phyloP scores from a whole-genome alignment of 164 flowering plant genomes.

The Nymphaea thermarum region DNA sequence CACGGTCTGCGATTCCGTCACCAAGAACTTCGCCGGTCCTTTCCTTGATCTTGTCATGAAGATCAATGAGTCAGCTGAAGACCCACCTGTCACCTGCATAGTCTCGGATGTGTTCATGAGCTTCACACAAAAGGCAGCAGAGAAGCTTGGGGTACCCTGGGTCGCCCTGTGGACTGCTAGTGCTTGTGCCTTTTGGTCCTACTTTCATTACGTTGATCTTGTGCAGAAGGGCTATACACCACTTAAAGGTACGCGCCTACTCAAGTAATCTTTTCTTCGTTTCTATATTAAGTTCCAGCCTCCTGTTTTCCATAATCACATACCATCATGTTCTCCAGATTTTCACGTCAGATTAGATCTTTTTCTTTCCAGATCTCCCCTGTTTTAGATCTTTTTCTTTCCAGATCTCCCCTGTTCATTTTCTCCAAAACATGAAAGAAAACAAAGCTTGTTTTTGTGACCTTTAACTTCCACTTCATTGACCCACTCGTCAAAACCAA shows the following conservation, averaged over 20 bases:
- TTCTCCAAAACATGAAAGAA: too few relatives aligned
- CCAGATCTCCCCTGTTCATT: too few relatives aligned
- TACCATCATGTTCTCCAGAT: too few relatives aligned
- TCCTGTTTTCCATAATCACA: too few relatives aligned
- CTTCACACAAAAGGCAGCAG: slow-evolving; percentile 33
- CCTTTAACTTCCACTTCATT: too few relatives aligned
- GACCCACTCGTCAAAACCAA: too few relatives aligned
- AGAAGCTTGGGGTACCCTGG: slow-evolving; percentile 26
- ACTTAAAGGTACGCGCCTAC: slow-evolving; percentile 25
- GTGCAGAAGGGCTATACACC: slow-evolving; percentile 23
- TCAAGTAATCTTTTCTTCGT: too few relatives aligned
- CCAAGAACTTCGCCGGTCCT: slow-evolving; percentile 14
- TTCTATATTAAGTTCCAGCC: too few relatives aligned
- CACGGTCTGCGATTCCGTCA: slow-evolving; percentile 19
- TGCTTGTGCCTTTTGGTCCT: slow-evolving; percentile 42
- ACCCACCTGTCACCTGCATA: slow-evolving; percentile 31
- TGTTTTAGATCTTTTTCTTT: background rate
- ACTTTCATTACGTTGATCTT: slow-evolving; percentile 18
- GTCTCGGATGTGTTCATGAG: slow-evolving; percentile 41
- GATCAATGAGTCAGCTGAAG: slow-evolving; percentile 12
- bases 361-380: too few relatives aligned
- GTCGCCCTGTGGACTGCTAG: slow-evolving; percentile 32
- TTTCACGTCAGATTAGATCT: too few relatives aligned
- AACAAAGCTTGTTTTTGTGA: too few relatives aligned
- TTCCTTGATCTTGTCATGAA: slow-evolving; percentile 15